phyloP scores from a whole-genome alignment of 1,139 yeast genomes.

The Geotrichum armillariae region DNA sequence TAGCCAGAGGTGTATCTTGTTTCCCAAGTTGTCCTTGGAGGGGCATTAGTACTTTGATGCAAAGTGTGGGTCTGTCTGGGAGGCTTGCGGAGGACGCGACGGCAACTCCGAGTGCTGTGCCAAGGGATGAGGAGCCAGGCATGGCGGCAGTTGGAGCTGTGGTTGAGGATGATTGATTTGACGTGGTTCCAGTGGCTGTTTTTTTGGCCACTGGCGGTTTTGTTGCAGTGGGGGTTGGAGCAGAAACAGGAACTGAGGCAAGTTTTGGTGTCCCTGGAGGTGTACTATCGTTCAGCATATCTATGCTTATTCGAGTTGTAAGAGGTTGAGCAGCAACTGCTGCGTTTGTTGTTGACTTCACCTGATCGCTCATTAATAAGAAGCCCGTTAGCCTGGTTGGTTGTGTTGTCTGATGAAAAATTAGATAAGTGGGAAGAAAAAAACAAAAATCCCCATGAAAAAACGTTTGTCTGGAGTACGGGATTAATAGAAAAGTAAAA shows the following conservation, averaged over 20 bases:
- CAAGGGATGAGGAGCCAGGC: constrained; percentile 15
- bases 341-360: background rate
- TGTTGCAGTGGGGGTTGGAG: constrained; percentile 12
- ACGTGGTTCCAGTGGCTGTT: background rate
- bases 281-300: constrained; percentile 17
- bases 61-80: constrained; percentile 12
- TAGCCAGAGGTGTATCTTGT: constrained; percentile 7
- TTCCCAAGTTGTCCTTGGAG: constrained; percentile 15
- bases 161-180: background rate
- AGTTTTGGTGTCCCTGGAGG: constrained; percentile 8
- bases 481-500: background rate
- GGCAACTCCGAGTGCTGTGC: constrained; percentile 16
- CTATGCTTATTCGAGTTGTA: constrained; percentile 19
- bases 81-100: constrained; percentile 11
- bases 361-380: background rate
- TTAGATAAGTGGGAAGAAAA: background rate
- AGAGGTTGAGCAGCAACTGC: background rate
- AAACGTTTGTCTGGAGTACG: background rate
- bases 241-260: constrained; percentile 3
- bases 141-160: constrained; percentile 3
- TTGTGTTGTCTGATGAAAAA: too few relatives aligned
- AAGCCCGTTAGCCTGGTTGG: too few relatives aligned
- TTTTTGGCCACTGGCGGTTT: background rate
- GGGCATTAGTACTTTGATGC: constrained; percentile 18
- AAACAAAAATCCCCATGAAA: background rate